Base-by-base conservation (phyloP, 1,139 yeast genomes). In the Yamadazyma dushanensis region DNA sequence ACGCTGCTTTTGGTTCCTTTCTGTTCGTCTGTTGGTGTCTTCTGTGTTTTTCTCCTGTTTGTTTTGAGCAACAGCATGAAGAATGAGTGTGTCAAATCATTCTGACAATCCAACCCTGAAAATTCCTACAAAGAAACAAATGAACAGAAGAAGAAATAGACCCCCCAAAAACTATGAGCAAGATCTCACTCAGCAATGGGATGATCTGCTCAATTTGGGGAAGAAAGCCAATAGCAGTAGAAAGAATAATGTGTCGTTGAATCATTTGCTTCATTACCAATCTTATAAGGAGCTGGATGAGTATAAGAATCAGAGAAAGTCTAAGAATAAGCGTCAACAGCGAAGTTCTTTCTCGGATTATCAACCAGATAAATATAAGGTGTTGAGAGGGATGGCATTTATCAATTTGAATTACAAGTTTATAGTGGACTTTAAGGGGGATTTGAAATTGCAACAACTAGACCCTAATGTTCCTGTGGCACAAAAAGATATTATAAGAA, bases 351-450 rank as follows among this genome's bases (percentile, higher is more conserved):
- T 39, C 23, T 17, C 23, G 13, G 45, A 42, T 20, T 25, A 36
- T 35, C 22, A 38, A 15, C 44, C 47, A 11, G 50, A 45, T 26
- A 29, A 34, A 14, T 46, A 46, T 38, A 46, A 40, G 24, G 48
- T 45, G 2, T 61, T 84, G 14, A 78, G 76, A 18, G 95, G 95
- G 3, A 77, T 82, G 63, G 68, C 80, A 4, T 90, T 81, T 49
- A 82, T 89, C 42, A 92, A 92, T 55, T 90, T 90, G 21, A 84
- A 86, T 52, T 90, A 85, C 56, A 78, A 88, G 49, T 85, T 92
- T 53, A 75, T 92, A 14, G 86, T 92, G 16, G 87, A 85, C 49
- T 70, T 75, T 30, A 55, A 75, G 29, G 72, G 73, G 29, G 73
- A 77, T 38, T 83, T 80, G 51, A 56, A 61, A 26, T 63, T 74